A percentile compares a stretch with the other conserved stretches of the same genome.
These are phyloP conservation scores for Elymus sibiricus DNA, from an alignment of 176 grass and related monocot species.

Conservation along the genomic window DNA sequence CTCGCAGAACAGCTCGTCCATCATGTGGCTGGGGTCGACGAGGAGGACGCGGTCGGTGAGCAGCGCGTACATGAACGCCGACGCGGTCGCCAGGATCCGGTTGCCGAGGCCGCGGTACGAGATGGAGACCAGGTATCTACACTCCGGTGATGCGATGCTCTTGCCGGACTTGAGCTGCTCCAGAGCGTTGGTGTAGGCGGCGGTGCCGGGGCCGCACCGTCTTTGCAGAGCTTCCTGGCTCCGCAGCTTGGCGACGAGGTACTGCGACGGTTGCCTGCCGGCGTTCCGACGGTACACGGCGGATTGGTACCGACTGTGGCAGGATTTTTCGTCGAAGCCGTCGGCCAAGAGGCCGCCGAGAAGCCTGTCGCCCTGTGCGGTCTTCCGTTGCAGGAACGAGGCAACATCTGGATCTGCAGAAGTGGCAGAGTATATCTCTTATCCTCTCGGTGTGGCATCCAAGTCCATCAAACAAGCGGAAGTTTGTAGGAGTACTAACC, in stretches of 20 bases:
- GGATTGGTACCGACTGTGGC: conserved; percentile 36
- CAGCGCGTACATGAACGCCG: conserved; percentile 39
- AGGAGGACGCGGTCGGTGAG: conserved; percentile 38
- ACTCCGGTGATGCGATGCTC: neutral
- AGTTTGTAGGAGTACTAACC: too few species aligned
- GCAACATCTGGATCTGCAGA: too few species aligned
- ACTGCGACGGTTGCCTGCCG: neutral
- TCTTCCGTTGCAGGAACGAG: too few species aligned
- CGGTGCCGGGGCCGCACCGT: conserved; percentile 40
- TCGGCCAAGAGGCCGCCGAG: conserved; percentile 28
- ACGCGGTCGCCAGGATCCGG: conserved; percentile 31
- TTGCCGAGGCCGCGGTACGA: conserved; percentile 45
- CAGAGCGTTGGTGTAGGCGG: neutral
- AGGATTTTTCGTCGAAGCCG: conserved; percentile 23
- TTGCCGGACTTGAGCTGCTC: neutral
- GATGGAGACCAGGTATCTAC: conserved; percentile 7
- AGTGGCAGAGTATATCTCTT: too few species aligned
- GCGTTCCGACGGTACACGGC: neutral
- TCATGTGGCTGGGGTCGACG: conserved; percentile 17
- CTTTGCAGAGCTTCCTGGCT: conserved; percentile 29
- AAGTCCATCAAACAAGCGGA: too few species aligned
- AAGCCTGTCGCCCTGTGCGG: neutral
- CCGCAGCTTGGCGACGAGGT: conserved; percentile 20
- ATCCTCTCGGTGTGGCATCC: too few species aligned
- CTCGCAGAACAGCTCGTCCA: conserved; percentile 57